These are phyloP conservation scores for Nannochloris sp. DNA, from an alignment of 139 green algal species.

Conservation along the genomic window DNA sequence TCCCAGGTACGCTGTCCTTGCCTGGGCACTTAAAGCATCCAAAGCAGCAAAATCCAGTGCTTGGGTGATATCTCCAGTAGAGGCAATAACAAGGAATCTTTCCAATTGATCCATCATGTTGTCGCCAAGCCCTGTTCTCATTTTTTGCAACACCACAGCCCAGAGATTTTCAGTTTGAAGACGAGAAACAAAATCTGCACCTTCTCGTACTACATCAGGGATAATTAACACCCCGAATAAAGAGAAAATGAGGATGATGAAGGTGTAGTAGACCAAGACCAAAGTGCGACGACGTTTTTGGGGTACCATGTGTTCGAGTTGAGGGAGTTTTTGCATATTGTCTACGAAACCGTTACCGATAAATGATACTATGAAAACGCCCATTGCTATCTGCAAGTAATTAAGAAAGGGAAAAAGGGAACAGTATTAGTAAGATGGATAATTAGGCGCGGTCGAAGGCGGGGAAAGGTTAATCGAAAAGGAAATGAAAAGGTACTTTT, in stretches of 20 bases:
- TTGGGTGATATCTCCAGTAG: conserved; percentile 61
- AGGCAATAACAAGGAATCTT: conserved; percentile 72
- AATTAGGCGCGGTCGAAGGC: neutral
- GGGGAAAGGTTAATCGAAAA: neutral
- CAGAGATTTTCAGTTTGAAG: conserved; percentile 89
- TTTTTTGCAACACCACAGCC: conserved; percentile 82
- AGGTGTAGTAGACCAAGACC: conserved; percentile 71
- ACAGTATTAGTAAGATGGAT: neutral
- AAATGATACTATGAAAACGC: conserved; percentile 84
- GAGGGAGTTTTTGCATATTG: conserved; percentile 18
- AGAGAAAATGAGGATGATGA: conserved; percentile 65
- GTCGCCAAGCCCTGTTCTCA: conserved; percentile 67
- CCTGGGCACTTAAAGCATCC: conserved; percentile 4
- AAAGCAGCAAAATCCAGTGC: conserved; percentile 31
- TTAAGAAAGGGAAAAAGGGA: neutral
- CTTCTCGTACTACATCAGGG: conserved; percentile 78
- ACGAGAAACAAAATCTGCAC: conserved; percentile 72
- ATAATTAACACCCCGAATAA: conserved; percentile 81
- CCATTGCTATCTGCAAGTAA: conserved; percentile 82
- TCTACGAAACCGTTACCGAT: conserved; percentile 77
- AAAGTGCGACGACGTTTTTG: conserved; percentile 39
- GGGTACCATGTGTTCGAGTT: conserved; percentile 7
- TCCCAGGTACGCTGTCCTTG: conserved; percentile 44
- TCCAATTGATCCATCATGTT: conserved; percentile 84
- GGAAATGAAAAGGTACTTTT: neutral